phyloP scores from a whole-genome alignment of 441 rosid species.

The Dalechampia spathulata region DNA sequence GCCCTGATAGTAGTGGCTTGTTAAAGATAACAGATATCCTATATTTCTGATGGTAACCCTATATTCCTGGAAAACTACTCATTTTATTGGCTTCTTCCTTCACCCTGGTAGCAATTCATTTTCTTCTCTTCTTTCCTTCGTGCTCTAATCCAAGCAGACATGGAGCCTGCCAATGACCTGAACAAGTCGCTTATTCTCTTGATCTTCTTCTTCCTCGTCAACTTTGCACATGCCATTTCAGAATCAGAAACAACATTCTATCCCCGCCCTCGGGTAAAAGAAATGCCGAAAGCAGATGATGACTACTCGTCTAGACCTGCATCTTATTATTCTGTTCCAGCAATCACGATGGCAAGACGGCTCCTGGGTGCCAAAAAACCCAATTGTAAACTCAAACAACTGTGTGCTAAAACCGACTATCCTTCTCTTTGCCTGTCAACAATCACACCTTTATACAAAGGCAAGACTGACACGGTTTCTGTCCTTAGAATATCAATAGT shows the following conservation, averaged over 20 bases:
- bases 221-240: slow-evolving; percentile 8
- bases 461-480: slow-evolving; percentile 15
- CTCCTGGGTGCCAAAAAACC: neutral
- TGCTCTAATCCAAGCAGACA: neutral
- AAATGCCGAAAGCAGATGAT: no score
- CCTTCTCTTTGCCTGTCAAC: slow-evolving; percentile 31
- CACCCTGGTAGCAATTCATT: no score
- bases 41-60: slow-evolving; percentile 7
- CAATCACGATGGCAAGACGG: no score
- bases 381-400: slow-evolving; percentile 20
- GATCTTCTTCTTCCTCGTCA: slow-evolving; percentile 11
- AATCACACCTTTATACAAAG: slow-evolving; percentile 20
- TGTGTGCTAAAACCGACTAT: slow-evolving; percentile 29
- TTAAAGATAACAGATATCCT: no score
- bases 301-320: no score
- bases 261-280: neutral
- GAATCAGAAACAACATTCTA: neutral
- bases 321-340: no score
- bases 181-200: slow-evolving; percentile 3
- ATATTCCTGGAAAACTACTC: slow-evolving; percentile 1
- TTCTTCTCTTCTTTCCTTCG: no score
- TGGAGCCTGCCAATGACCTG: slow-evolving; percentile 12
- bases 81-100: neutral
- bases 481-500: slow-evolving; percentile 29
- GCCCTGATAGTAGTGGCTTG: no score